Conservation (phyloP, 495 filamentous ascomycete genomes). For the Platismatia glauca region DNA sequence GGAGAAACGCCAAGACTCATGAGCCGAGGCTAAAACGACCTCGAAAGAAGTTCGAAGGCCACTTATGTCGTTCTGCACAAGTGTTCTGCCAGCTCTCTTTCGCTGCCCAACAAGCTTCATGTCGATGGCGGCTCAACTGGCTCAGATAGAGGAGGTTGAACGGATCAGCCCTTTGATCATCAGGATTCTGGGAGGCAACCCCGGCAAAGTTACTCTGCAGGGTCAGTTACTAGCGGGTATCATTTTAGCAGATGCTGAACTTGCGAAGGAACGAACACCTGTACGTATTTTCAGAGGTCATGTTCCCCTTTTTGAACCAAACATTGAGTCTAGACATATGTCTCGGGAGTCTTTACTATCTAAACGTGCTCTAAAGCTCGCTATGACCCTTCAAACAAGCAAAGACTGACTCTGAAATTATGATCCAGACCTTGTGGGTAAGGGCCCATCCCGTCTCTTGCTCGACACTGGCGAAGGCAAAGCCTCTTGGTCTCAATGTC, state of each 20-base stretch:
- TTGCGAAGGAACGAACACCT: constrained; percentile 71
- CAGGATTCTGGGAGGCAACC: constrained; percentile 73
- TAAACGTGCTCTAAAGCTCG: too few species aligned
- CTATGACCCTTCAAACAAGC: too few species aligned
- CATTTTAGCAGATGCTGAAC: constrained; percentile 6
- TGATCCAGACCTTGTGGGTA: constrained; percentile 54
- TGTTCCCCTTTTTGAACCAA: too few species aligned
- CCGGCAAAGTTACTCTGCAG: constrained; percentile 59
- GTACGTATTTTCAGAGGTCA: too few species aligned
- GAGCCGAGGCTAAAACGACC: constrained; percentile 10
- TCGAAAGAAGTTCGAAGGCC: not conserved
- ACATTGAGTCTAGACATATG: too few species aligned
- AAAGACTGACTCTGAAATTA: too few species aligned
- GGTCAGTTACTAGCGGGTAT: constrained; percentile 25
- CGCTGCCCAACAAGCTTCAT: not conserved
- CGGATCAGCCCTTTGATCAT: constrained; percentile 57
- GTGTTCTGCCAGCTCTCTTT: not conserved
- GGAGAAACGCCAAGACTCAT: constrained; percentile 3
- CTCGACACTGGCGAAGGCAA: constrained; percentile 74
- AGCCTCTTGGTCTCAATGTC: constrained; percentile 46
- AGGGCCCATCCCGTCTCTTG: constrained; percentile 54
- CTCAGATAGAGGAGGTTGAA: constrained; percentile 54
- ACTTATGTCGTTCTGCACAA: not conserved
- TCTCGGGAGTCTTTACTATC: too few species aligned
- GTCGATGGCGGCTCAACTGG: constrained; percentile 39